These are phyloP conservation scores for Cryptococcus wingfieldii DNA, from an alignment of 1,284 basidiomycete genomes.

Conservation along the genomic window DNA sequence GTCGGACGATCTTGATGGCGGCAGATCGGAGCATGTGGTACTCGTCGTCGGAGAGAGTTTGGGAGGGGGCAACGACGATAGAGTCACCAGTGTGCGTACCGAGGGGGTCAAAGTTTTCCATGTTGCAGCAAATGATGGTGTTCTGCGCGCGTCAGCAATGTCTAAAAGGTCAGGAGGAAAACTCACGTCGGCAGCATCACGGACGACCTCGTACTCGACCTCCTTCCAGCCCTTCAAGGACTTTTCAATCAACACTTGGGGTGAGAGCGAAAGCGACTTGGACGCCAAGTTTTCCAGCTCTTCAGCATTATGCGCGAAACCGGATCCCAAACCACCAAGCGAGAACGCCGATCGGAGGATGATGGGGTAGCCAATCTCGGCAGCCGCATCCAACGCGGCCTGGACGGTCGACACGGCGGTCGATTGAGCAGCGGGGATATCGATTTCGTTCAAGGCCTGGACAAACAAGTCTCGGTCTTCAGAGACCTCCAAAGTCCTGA, in stretches of 20 bases:
- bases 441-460: constrained; percentile 94
- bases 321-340: constrained; percentile 95
- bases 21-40: constrained; percentile 99
- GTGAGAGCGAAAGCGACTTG: constrained; percentile 82
- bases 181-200: constrained; percentile 89
- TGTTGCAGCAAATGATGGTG: constrained; percentile 99
- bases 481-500: constrained; percentile 88
- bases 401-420: constrained; percentile 96
- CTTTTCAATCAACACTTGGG: constrained; percentile 95
- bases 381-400: constrained; percentile 85
- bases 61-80: constrained; percentile 98
- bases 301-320: constrained; percentile 92
- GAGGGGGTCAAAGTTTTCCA: constrained; percentile 99
- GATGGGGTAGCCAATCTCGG: constrained; percentile 92
- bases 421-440: constrained; percentile 94
- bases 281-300: constrained; percentile 93
- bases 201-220: constrained; percentile 97
- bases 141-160: constrained; percentile 27
- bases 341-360: constrained; percentile 98
- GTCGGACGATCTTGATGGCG: constrained; percentile 94
- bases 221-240: constrained; percentile 99
- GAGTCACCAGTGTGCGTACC: constrained; percentile 99
- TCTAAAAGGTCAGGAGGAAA: neutral
- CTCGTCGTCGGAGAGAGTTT: constrained; percentile 94
- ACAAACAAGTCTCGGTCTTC: constrained; percentile 98